Evolutionary conservation across 1,284 basidiomycete genomes (phyloP).

Genomic region (Austroboletus novae-zelandiae): DNA sequence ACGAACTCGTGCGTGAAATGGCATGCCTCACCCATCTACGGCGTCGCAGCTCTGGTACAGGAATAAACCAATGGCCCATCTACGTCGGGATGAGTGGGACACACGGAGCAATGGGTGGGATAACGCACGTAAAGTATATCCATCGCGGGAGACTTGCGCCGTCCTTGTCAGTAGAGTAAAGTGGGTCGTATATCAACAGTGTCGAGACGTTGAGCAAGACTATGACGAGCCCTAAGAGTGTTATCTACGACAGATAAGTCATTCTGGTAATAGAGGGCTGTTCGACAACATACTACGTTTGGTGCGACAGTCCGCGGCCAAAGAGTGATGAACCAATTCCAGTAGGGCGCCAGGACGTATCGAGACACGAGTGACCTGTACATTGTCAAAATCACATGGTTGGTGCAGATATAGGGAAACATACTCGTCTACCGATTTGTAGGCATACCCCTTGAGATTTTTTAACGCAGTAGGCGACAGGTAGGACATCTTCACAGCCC

Average conservation of each 20-base stretch:
- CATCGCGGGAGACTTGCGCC: conserved; percentile 69
- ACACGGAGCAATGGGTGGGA: not conserved
- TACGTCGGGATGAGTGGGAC: conserved; percentile 28
- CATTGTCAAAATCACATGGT: not conserved
- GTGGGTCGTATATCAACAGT: conserved; percentile 78
- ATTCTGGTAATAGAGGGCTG: not conserved
- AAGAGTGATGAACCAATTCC: conserved; percentile 91
- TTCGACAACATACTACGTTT: conserved; percentile 69
- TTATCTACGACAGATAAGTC: conserved; percentile 54
- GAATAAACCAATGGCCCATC: conserved; percentile 91
- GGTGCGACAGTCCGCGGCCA: conserved; percentile 90
- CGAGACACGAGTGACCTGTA: conserved; percentile 71
- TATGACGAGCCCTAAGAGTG: conserved; percentile 77
- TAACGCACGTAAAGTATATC: conserved; percentile 81
- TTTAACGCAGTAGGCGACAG: conserved; percentile 56
- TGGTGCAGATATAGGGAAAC: conserved; percentile 25
- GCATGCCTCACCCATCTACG: conserved; percentile 70
- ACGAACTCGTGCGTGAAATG: not conserved
- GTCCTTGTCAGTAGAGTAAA: conserved; percentile 66
- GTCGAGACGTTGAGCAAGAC: conserved; percentile 86
- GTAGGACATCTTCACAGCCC: conserved; percentile 41
- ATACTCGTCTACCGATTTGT: conserved; percentile 66
- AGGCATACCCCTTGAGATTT: conserved; percentile 66
- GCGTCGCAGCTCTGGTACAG: conserved; percentile 90
- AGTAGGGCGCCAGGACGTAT: conserved; percentile 88